A percentile compares a stretch with the other conserved stretches of the same genome.
phyloP scores from a whole-genome alignment of 1,284 basidiomycete genomes.

The Sporisorium exsertum region DNA sequence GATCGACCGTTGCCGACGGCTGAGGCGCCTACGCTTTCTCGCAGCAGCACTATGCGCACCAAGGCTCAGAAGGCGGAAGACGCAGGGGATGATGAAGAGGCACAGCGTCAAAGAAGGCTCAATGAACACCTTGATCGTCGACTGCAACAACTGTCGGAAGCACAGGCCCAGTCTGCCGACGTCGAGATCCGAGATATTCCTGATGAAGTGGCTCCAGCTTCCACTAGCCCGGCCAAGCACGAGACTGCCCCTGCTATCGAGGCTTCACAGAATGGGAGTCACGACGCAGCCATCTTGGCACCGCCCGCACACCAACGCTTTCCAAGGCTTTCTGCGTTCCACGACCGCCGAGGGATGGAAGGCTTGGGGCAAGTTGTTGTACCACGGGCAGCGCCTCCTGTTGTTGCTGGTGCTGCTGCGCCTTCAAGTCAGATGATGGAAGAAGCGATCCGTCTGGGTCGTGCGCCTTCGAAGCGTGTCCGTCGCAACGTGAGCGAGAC shows the following conservation, averaged over 20 bases:
- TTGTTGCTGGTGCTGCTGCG: background rate
- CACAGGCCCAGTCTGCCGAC: constrained; percentile 6
- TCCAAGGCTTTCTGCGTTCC: constrained; percentile 41
- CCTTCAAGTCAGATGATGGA: constrained; percentile 12
- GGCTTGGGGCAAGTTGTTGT: background rate
- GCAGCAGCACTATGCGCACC: constrained; percentile 39
- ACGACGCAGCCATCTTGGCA: background rate
- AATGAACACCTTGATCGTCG: constrained; percentile 22
- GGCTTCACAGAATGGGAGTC: background rate
- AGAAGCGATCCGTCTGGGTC: constrained; percentile 44
- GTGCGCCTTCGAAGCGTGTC: constrained; percentile 46
- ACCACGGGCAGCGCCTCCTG: background rate
- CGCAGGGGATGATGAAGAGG: constrained; percentile 4
- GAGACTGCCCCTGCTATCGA: background rate
- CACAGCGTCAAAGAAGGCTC: constrained; percentile 23
- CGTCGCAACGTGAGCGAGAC: constrained; percentile 34
- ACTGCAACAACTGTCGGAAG: constrained; percentile 27
- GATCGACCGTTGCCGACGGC: constrained; percentile 19
- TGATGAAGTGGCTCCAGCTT: constrained; percentile 6
- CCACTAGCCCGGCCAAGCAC: background rate
- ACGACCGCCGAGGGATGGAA: constrained; percentile 23
- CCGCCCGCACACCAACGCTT: constrained; percentile 1
- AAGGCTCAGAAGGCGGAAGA: constrained; percentile 6
- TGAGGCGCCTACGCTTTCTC: constrained; percentile 41
- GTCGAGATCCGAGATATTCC: constrained; percentile 3